Conservation (phyloP, 116 monocot genomes). For the Phalaenopsis hybrid region DNA sequence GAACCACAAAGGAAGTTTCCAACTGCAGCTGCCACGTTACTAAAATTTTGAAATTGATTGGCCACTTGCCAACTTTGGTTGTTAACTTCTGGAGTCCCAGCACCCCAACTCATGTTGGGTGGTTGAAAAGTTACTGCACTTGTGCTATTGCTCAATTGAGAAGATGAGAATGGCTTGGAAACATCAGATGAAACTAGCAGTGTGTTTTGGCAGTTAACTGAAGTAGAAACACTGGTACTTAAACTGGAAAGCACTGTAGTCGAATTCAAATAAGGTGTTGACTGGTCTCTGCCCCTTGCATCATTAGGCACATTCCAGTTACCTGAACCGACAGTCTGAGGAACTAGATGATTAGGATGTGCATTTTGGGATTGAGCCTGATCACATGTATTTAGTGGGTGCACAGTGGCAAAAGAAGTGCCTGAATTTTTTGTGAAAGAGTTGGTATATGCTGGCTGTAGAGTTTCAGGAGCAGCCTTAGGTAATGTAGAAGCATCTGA, state of each 20-base stretch:
- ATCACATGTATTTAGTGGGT: too few species aligned
- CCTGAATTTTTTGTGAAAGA: background rate
- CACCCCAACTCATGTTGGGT: constrained; percentile 14
- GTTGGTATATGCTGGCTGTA: constrained; percentile 7
- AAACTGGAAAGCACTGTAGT: constrained; percentile 11
- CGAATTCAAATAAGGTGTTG: constrained; percentile 12
- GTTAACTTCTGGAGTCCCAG: background rate
- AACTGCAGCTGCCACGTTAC: constrained; percentile 9
- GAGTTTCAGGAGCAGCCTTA: background rate
- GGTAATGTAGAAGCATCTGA: constrained; percentile 11
- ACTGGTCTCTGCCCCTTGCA: background rate
- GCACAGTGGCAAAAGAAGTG: background rate
- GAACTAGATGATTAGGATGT: background rate
- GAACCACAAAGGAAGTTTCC: constrained; percentile 19
- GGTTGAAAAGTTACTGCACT: constrained; percentile 1
- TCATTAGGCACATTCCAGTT: background rate
- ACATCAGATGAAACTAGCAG: constrained; percentile 3
- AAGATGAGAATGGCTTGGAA: constrained; percentile 8
- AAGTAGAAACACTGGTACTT: constrained; percentile 10
- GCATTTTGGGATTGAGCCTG: too few species aligned
- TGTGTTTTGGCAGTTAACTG: constrained; percentile 14
- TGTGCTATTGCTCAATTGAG: constrained; percentile 8
- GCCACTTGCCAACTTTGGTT: constrained; percentile 11
- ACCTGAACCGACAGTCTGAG: background rate
- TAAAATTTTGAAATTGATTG: constrained; percentile 5